Evolutionary conservation across 176 grass and related monocot genomes (phyloP).

Genomic region (Echinochloa phyllopogon): DNA sequence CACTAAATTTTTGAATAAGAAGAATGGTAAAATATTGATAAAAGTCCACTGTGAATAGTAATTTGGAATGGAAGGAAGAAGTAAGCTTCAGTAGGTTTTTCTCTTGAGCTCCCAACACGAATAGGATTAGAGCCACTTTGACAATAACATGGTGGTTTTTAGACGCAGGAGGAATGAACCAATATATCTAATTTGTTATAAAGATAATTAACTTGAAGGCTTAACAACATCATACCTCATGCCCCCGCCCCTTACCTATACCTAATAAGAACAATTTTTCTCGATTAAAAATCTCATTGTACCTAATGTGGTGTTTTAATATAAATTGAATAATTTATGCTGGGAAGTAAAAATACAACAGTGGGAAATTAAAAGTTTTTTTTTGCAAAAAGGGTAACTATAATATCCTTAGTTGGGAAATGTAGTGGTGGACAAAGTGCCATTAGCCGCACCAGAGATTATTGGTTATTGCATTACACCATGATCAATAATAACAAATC

Average conservation of each 20-base stretch:
- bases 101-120: background rate
- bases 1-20: no score
- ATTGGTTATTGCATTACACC: background rate
- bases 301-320: background rate
- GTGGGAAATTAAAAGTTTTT: slow-evolving; percentile 17
- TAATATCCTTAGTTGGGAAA: background rate
- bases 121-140: background rate
- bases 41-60: no score
- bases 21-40: no score
- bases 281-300: background rate
- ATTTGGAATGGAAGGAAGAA: no score
- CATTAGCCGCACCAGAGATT: background rate
- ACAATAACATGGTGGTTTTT: background rate
- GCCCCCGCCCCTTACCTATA: background rate
- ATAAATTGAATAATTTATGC: background rate
- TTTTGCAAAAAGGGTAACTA: background rate
- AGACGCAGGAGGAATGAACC: background rate
- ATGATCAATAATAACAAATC: background rate
- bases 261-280: background rate
- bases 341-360: background rate
- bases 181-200: slow-evolving; percentile 1
- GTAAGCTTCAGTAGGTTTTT: background rate
- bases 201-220: background rate
- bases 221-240: background rate
- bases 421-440: background rate